A percentile compares a stretch with the other conserved stretches of the same genome.
Evolutionary conservation across 106 monocot species (phyloP).

Genomic region (Platanthera guangdongensis): DNA sequence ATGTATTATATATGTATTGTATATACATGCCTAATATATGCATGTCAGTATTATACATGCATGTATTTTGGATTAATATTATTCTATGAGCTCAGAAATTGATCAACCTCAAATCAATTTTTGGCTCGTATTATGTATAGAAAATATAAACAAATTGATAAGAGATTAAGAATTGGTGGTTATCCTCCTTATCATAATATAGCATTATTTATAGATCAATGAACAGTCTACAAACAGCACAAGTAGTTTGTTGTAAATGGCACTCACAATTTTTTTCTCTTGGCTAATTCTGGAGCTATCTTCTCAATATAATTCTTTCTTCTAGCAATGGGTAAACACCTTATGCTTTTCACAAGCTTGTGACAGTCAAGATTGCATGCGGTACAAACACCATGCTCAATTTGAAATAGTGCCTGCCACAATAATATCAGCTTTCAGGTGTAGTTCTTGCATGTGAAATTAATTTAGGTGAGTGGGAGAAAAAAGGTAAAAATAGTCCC

Average conservation of each 20-base stretch:
- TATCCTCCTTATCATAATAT: not conserved
- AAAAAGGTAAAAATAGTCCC: too few relatives aligned
- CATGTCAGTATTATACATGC: too few relatives aligned
- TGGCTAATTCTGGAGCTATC: slow-evolving; percentile 68
- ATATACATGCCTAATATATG: too few relatives aligned
- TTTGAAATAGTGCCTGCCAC: slow-evolving; percentile 76
- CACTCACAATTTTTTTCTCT: slow-evolving; percentile 60
- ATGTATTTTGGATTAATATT: too few relatives aligned
- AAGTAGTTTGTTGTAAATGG: not conserved
- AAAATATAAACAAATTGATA: not conserved
- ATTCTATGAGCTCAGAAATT: too few relatives aligned
- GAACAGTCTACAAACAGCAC: not conserved
- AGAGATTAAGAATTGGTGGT: not conserved
- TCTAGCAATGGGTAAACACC: slow-evolving; percentile 38
- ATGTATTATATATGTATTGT: too few relatives aligned
- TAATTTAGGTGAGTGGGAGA: not conserved
- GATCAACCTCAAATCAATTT: too few relatives aligned
- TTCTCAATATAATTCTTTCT: slow-evolving; percentile 46
- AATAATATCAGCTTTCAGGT: not conserved
- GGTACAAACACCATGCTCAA: slow-evolving; percentile 79
- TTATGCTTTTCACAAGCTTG: slow-evolving; percentile 57
- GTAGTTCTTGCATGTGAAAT: not conserved
- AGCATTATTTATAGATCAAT: not conserved
- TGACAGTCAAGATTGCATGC: slow-evolving; percentile 82
- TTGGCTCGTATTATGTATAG: not conserved